A percentile compares a stretch with the other conserved stretches of the same genome.
Evolutionary conservation across 2,329 filamentous ascomycete genomes (phyloP).

Genomic region (Exserohilum turcica): DNA sequence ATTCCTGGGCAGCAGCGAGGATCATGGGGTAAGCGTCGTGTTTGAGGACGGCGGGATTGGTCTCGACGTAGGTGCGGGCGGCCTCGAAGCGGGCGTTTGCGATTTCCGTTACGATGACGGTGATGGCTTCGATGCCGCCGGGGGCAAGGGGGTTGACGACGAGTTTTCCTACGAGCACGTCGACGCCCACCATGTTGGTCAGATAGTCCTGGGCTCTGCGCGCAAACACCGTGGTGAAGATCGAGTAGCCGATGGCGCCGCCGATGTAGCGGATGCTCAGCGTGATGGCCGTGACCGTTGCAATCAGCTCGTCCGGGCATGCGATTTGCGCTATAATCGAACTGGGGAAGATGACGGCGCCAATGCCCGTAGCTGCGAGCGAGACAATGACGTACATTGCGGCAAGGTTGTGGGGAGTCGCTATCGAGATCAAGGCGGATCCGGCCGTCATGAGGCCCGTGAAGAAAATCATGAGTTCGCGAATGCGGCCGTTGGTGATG

Average conservation of each 20-base stretch:
- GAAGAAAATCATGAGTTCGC: constrained; percentile 63
- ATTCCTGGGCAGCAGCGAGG: constrained; percentile 61
- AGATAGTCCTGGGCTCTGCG: constrained; percentile 29
- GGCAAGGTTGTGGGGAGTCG: constrained; percentile 58
- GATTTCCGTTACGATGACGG: constrained; percentile 51
- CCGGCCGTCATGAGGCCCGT: constrained; percentile 69
- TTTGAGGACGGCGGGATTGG: constrained; percentile 51
- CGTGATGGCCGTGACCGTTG: constrained; percentile 70
- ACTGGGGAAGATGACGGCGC: constrained; percentile 69
- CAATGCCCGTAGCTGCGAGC: constrained; percentile 67
- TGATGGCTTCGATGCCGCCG: constrained; percentile 57
- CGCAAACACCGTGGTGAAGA: constrained; percentile 49
- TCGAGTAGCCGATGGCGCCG: constrained; percentile 67
- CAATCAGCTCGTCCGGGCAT: constrained; percentile 72
- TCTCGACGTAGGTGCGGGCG: constrained; percentile 56
- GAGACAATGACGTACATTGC: constrained; percentile 63
- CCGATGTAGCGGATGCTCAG: constrained; percentile 72
- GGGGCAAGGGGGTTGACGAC: constrained; percentile 46
- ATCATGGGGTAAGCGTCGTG: constrained; percentile 48
- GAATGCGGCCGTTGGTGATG: constrained; percentile 63
- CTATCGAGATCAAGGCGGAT: constrained; percentile 60
- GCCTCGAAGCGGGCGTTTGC: constrained; percentile 38
- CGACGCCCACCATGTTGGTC: constrained; percentile 31
- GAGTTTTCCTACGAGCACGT: constrained; percentile 56
- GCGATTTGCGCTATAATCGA: constrained; percentile 72